Base-by-base conservation (phyloP, 2,329 filamentous ascomycete species). In the Polytolypa hystricis region DNA sequence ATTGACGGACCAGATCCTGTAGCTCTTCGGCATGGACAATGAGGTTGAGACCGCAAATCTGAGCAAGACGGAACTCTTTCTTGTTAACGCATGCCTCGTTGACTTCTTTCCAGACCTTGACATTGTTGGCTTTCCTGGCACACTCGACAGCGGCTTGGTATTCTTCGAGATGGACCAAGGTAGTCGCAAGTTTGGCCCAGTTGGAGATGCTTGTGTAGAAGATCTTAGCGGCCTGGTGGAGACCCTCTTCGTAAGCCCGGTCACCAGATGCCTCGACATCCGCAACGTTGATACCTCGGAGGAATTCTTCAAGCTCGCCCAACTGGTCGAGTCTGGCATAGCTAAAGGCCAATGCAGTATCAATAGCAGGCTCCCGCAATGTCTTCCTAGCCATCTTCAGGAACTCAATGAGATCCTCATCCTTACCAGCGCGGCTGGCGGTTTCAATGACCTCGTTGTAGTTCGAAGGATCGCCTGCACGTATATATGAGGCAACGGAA, bases 31-130 rank as follows among this genome's bases (percentile, higher is more conserved):
- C 91, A 62, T 98, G 89, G 16, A 98, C 81, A 52, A 98, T 95
- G 42, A 98, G 71, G 67, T 98, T 96, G 43, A 98, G 78, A 71
- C 93, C 93, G 55, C 91, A 98, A 52, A 98, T 98, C 66, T 96
- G 91, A 17, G 93, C 91, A 42, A 98, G 81, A 43, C 89, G 84
- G 77, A 98, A 98, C 60, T 98, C 91, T 70, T 94, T 96, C 77
- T 96, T 98, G 44, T 76, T 77, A 47, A 98, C 84, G 56, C 91
- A 98, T 15, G 89, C 91, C 56, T 85, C 82, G 65, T 96, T 93
- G 49, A 98, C 91, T 64, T 98, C 84, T 66, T 91, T 93, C 91
- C 91, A 98, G 35, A 98, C 91, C 70, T 93, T 95, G 64, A 95
- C 87, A 63, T 85, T 96, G 71, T 96, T 98, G 52, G 91, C 91